Conservation (phyloP, 208 protist genomes). For the Leishmania aethiopica region DNA sequence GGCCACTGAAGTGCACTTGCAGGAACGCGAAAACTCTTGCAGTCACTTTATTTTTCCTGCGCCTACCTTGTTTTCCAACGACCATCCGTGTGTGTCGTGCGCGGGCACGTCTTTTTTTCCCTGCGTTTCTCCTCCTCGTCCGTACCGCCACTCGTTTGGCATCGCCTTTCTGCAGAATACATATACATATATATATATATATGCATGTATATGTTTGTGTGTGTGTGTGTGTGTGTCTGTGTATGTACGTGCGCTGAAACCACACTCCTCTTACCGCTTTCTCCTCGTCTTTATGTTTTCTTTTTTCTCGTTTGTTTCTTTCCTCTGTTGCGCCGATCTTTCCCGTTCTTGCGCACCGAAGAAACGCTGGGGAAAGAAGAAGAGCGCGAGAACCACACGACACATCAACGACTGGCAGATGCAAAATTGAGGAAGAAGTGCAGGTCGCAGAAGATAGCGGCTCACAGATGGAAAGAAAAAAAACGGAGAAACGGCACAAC, state of each 20-base stretch:
- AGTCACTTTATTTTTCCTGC: not conserved
- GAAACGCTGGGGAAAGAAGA: not conserved
- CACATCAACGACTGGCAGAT: not conserved
- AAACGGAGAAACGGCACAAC: not conserved
- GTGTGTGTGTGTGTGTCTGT: not conserved
- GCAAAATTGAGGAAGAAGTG: too few relatives aligned
- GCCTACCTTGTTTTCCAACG: not conserved
- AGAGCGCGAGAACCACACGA: not conserved
- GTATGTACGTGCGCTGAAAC: not conserved
- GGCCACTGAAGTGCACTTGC: not conserved
- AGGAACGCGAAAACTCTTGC: not conserved
- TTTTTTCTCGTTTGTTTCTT: not conserved
- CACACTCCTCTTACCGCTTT: not conserved
- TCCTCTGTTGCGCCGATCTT: not conserved
- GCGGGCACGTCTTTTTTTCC: not conserved
- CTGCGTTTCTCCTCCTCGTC: not conserved
- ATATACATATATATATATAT: not conserved
- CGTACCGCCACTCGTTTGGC: not conserved
- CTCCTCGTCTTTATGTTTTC: not conserved
- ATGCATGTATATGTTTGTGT: not conserved
- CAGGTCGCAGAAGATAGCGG: not conserved
- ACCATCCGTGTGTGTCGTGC: not conserved
- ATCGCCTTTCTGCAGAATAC: not conserved
- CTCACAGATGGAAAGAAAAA: not conserved
- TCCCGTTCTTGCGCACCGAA: not conserved